Evolutionary conservation across 2,329 filamentous ascomycete genomes (phyloP).

Genomic region (Alternaria novae-zelandiae): DNA sequence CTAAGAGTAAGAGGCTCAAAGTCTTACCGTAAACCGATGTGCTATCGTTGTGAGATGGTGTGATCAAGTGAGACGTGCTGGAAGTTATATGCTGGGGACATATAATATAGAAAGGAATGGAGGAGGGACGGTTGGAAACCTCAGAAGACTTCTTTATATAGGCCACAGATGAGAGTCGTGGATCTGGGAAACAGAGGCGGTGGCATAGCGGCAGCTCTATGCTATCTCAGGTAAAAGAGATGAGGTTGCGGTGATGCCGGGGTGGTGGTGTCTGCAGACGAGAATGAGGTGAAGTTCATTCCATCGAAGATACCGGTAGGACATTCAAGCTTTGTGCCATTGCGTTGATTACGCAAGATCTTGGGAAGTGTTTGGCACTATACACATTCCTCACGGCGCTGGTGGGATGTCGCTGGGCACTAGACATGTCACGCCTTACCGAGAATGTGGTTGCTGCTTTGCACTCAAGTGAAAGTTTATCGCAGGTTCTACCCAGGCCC

Average conservation of each 20-base stretch:
- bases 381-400: not conserved
- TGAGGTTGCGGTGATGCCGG: not conserved
- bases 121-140: not conserved
- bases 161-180: not conserved
- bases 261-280: not conserved
- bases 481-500: not conserved
- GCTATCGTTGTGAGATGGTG: not conserved
- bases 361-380: not conserved
- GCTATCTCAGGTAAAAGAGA: slow-evolving; percentile 8
- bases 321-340: not conserved
- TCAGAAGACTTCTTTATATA: not conserved
- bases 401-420: not conserved
- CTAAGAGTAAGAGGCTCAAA: not conserved
- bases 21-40: not conserved
- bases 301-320: not conserved
- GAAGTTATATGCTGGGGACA: not conserved
- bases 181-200: not conserved
- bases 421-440: not conserved
- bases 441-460: not conserved
- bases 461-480: not conserved
- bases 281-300: not conserved
- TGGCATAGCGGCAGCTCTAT: not conserved
- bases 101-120: not conserved
- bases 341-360: not conserved
- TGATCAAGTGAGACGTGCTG: not conserved